Evolutionary conservation across 768 basidiomycete species (phyloP).

Genomic region (Boletus rubescentipes): DNA sequence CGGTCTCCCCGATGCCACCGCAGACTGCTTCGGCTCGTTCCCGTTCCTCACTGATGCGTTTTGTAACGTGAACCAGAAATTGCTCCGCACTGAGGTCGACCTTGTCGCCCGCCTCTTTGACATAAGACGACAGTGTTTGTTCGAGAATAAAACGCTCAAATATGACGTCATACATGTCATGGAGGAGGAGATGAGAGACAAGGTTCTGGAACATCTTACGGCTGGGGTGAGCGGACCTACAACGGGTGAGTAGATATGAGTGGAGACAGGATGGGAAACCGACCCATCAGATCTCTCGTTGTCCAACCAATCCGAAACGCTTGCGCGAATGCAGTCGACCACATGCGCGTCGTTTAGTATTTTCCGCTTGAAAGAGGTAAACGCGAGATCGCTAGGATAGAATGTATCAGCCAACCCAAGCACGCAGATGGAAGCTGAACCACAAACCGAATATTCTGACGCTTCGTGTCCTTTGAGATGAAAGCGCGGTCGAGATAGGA

Average conservation of each 20-base stretch:
- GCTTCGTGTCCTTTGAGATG: constrained; percentile 40
- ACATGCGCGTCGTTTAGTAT: constrained; percentile 53
- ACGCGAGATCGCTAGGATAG: constrained; percentile 51
- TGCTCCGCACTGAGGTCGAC: constrained; percentile 39
- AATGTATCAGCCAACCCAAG: background rate
- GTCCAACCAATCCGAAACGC: constrained; percentile 51
- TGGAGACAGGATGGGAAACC: background rate
- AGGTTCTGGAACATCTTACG: constrained; percentile 48
- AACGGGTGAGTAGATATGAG: background rate
- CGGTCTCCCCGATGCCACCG: constrained; percentile 44
- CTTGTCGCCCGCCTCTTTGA: constrained; percentile 44
- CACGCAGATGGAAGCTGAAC: background rate
- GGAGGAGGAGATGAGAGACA: constrained; percentile 54
- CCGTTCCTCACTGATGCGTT: constrained; percentile 55
- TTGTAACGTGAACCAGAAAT: constrained; percentile 52
- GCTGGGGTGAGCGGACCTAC: constrained; percentile 38
- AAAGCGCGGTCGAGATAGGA: constrained; percentile 74
- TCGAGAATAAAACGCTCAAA: constrained; percentile 60
- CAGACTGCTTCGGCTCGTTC: constrained; percentile 53
- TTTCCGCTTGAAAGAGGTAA: constrained; percentile 46
- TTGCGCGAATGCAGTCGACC: constrained; percentile 41
- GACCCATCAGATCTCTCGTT: constrained; percentile 52
- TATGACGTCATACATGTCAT: constrained; percentile 52
- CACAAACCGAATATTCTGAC: constrained; percentile 47
- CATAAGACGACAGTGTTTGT: constrained; percentile 53